Percentiles rank a stretch among this genome's conserved stretches.
Evolutionary conservation across 306 rosid genomes (phyloP).

Genomic region (Dalbergia cultrata): DNA sequence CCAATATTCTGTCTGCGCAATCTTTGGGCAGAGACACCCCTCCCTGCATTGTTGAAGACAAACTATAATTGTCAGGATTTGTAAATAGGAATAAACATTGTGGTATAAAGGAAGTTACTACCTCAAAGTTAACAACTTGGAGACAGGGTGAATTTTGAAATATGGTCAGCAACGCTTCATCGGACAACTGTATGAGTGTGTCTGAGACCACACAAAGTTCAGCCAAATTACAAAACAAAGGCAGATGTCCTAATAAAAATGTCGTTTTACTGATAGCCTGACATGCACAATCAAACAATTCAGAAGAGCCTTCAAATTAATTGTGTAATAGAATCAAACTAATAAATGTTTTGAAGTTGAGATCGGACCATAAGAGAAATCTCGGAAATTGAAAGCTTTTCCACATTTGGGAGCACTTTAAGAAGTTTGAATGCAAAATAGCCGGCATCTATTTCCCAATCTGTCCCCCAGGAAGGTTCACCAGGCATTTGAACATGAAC

Average conservation of each 20-base stretch:
- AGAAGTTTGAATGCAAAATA: background rate
- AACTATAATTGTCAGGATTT: background rate
- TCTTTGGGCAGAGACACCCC: background rate
- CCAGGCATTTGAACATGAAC: background rate
- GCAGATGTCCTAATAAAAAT: background rate
- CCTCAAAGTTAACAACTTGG: background rate
- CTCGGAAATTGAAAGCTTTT: background rate
- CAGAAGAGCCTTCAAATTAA: background rate
- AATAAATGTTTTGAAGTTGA: background rate
- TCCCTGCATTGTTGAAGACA: background rate
- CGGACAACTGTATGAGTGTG: background rate
- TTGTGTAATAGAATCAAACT: background rate
- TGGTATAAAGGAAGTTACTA: background rate
- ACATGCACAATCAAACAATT: background rate
- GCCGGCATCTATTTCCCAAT: background rate
- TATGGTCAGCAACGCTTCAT: background rate
- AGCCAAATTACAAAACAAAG: slow-evolving; percentile 1
- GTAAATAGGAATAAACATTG: background rate
- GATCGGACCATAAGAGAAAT: background rate
- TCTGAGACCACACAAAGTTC: background rate
- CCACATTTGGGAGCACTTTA: background rate
- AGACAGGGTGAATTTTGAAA: slow-evolving; percentile 4
- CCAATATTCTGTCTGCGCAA: background rate
- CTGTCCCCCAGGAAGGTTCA: background rate
- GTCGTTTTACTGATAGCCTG: background rate